These are phyloP conservation scores for Ustilago curta DNA, from an alignment of 1,284 basidiomycete genomes.

Conservation along the genomic window DNA sequence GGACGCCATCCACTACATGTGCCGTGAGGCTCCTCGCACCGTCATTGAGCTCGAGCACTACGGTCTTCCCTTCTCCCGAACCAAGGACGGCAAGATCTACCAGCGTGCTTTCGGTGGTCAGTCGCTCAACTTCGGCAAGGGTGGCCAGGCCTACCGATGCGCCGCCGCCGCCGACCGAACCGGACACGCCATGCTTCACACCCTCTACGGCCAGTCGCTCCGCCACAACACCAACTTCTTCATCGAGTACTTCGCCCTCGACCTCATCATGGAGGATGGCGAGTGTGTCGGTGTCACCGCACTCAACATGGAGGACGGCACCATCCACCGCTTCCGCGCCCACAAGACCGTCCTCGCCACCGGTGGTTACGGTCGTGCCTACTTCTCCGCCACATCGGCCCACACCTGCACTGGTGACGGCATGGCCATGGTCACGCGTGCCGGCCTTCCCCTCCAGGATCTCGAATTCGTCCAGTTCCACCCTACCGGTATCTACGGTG, in stretches of 20 bases:
- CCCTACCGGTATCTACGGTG: constrained; percentile 99
- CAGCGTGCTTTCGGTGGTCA: constrained; percentile 99
- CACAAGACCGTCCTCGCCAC: constrained; percentile 99
- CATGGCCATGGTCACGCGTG: constrained; percentile 97
- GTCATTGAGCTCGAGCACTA: constrained; percentile 98
- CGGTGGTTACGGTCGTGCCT: constrained; percentile 97
- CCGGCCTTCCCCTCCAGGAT: constrained; percentile 96
- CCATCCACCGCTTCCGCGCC: constrained; percentile 95
- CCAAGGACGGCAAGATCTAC: constrained; percentile 99
- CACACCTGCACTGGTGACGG: constrained; percentile 99
- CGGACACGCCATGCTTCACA: constrained; percentile 97
- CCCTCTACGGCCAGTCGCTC: constrained; percentile 97
- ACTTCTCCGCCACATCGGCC: constrained; percentile 98
- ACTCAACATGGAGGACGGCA: constrained; percentile 99
- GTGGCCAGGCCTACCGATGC: constrained; percentile 98
- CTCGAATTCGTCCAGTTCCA: constrained; percentile 99
- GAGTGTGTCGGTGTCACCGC: constrained; percentile 99
- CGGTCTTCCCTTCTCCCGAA: constrained; percentile 98
- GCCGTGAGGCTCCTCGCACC: constrained; percentile 90
- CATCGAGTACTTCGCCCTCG: constrained; percentile 97
- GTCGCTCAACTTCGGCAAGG: constrained; percentile 96
- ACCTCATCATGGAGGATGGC: constrained; percentile 98
- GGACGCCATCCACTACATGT: constrained; percentile 99
- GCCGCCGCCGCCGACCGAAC: constrained; percentile 99
- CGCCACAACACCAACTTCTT: constrained; percentile 99